Evolutionary conservation across 2,329 filamentous ascomycete genomes (phyloP).

Genomic region (Ceratocystiopsis brevicomis): DNA sequence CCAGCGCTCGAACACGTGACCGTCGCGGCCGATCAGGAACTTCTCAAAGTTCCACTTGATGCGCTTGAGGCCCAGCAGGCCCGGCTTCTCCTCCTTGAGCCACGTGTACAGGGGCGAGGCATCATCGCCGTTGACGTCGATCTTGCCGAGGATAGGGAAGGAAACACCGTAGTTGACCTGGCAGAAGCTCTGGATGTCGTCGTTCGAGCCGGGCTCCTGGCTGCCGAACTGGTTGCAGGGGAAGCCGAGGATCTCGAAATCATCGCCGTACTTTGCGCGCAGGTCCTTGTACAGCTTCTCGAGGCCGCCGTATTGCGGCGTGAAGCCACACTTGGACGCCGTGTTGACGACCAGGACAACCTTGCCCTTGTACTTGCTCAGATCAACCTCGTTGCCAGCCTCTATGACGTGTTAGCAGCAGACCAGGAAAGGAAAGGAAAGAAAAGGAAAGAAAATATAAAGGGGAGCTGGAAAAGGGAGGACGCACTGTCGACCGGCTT

Average conservation of each 20-base stretch:
- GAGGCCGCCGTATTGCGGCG: conserved; percentile 79
- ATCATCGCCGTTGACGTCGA: conserved; percentile 76
- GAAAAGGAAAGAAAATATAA: too few species aligned
- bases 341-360: conserved; percentile 95
- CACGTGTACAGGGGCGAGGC: conserved; percentile 67
- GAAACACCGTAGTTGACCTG: conserved; percentile 84
- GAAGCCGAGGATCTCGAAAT: conserved; percentile 83
- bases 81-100: conserved; percentile 55
- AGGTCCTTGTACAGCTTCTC: conserved; percentile 76
- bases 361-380: conserved; percentile 65
- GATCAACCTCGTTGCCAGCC: conserved; percentile 51
- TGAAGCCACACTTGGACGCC: conserved; percentile 97
- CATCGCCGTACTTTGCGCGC: conserved; percentile 47
- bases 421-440: not conserved
- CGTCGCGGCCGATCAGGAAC: conserved; percentile 76
- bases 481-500: conserved; percentile 61
- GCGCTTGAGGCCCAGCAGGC: conserved; percentile 69
- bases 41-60: conserved; percentile 99
- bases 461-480: not conserved
- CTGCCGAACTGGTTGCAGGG: conserved; percentile 94
- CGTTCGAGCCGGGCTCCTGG: conserved; percentile 73
- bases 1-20: conserved; percentile 71
- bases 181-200: conserved; percentile 71
- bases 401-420: conserved; percentile 26
- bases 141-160: conserved; percentile 83